These are phyloP conservation scores for Lunasporangiospora selenospora DNA, from an alignment of 192 early-diverging fungal genomes.

Conservation along the genomic window DNA sequence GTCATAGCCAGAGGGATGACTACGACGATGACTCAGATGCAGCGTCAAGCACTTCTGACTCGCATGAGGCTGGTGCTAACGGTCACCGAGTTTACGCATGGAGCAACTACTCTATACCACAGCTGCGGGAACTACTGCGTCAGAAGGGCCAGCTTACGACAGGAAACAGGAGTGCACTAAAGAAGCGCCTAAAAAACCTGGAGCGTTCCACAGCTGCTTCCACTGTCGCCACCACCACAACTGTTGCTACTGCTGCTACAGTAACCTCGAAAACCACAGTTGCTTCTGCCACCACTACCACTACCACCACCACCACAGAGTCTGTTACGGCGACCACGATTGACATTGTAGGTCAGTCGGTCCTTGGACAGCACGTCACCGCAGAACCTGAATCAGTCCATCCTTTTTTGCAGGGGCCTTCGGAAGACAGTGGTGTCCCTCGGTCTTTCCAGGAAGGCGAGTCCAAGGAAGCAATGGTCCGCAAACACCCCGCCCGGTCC, in stretches of 20 bases:
- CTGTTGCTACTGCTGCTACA: background rate
- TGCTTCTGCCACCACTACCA: background rate
- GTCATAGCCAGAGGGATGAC: background rate
- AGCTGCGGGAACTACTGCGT: slow-evolving; percentile 30
- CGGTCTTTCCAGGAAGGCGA: background rate
- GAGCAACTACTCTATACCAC: slow-evolving; percentile 37
- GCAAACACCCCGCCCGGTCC: slow-evolving; percentile 10
- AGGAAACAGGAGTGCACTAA: slow-evolving; percentile 24
- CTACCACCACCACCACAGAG: background rate
- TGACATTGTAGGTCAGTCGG: too few species aligned
- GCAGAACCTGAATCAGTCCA: too few species aligned
- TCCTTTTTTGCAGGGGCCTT: too few species aligned
- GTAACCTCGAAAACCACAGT: background rate
- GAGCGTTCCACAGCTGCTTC: slow-evolving; percentile 11
- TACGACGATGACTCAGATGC: slow-evolving; percentile 21
- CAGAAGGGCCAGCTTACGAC: slow-evolving; percentile 40
- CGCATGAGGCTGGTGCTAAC: background rate
- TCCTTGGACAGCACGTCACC: too few species aligned
- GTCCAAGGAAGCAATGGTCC: slow-evolving; percentile 4
- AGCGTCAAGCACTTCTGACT: slow-evolving; percentile 8
- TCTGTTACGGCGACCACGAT: too few species aligned
- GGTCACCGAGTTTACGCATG: slow-evolving; percentile 23
- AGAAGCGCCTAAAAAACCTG: slow-evolving; percentile 27
- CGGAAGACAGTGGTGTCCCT: too few species aligned
- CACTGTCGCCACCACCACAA: slow-evolving; percentile 6